phyloP scores from a whole-genome alignment of 306 rosid genomes.

The Alnus rubra region DNA sequence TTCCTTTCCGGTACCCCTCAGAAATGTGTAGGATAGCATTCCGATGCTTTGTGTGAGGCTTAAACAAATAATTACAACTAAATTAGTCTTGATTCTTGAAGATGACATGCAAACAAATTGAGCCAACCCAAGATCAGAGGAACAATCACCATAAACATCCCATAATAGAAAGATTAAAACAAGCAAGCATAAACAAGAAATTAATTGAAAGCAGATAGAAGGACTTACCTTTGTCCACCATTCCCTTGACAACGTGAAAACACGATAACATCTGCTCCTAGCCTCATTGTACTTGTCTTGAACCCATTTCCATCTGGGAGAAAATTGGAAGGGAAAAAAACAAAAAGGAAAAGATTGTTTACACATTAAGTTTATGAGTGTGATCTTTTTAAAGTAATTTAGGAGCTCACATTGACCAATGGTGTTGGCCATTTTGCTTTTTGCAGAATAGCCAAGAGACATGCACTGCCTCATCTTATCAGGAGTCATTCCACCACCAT shows the following conservation, averaged over 20 bases:
- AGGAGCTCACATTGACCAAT: slow-evolving; percentile 75
- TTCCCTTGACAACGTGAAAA: slow-evolving; percentile 76
- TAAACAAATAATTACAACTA: slow-evolving; percentile 21
- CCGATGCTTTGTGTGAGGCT: slow-evolving; percentile 93
- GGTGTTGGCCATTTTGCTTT: slow-evolving; percentile 87
- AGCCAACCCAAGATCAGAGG: neutral
- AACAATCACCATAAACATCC: no score
- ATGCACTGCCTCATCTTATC: slow-evolving; percentile 98
- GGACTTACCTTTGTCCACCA: slow-evolving; percentile 58
- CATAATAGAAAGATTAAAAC: no score
- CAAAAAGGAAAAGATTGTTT: slow-evolving; percentile 7
- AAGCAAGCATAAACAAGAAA: no score
- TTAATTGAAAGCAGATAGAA: neutral
- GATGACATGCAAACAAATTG: neutral
- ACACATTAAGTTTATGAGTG: neutral
- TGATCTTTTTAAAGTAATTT: neutral
- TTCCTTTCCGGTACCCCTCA: slow-evolving; percentile 90
- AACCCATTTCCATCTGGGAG: slow-evolving; percentile 95
- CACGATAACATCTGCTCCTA: slow-evolving; percentile 96
- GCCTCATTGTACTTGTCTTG: slow-evolving; percentile 97
- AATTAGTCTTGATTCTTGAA: no score
- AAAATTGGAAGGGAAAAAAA: slow-evolving; percentile 3
- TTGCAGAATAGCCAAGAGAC: slow-evolving; percentile 88
- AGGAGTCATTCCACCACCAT: slow-evolving; percentile 99
- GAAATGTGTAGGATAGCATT: slow-evolving; percentile 86